phyloP scores from a whole-genome alignment of 345 rosid genomes.

The Kernera saxatilis region DNA sequence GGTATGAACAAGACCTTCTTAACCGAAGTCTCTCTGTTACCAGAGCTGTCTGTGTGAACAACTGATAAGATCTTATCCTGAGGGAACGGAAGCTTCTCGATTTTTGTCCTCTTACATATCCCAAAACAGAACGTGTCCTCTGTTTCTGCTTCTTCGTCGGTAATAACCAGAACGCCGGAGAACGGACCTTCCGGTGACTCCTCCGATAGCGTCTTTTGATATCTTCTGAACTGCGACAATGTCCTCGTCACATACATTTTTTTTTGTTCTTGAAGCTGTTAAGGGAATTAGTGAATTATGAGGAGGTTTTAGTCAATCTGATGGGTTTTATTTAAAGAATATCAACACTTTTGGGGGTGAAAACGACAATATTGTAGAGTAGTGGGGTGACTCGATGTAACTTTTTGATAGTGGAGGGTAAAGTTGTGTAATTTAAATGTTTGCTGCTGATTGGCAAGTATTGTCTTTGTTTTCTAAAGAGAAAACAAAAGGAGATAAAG shows the following conservation, averaged over 20 bases:
- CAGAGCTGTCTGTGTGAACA: slow-evolving; percentile 41
- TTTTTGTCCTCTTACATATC: slow-evolving; percentile 32
- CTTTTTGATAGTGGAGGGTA: slow-evolving; percentile 28
- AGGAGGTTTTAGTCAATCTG: neutral
- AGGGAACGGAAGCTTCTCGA: slow-evolving; percentile 59
- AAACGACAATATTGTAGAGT: neutral
- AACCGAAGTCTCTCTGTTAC: slow-evolving; percentile 33
- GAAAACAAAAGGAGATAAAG: slow-evolving; percentile 16
- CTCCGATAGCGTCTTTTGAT: slow-evolving; percentile 35
- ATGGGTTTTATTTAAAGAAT: slow-evolving; percentile 8
- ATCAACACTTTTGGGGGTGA: neutral
- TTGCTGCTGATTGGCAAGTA: slow-evolving; percentile 8
- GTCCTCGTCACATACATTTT: slow-evolving; percentile 59
- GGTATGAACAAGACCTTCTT: slow-evolving; percentile 60
- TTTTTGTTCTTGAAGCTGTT: neutral
- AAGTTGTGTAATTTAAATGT: slow-evolving; percentile 13
- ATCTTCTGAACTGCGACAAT: slow-evolving; percentile 43
- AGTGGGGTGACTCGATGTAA: neutral
- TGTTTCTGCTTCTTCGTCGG: slow-evolving; percentile 61
- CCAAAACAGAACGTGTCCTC: slow-evolving; percentile 56
- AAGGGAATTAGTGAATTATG: neutral
- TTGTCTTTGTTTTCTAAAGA: slow-evolving; percentile 1
- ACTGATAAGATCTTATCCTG: slow-evolving; percentile 54
- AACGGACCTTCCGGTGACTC: slow-evolving; percentile 63
- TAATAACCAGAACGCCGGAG: slow-evolving; percentile 55